phyloP scores from a whole-genome alignment of 2,329 filamentous ascomycete genomes.

The Rosellinia necatrix region DNA sequence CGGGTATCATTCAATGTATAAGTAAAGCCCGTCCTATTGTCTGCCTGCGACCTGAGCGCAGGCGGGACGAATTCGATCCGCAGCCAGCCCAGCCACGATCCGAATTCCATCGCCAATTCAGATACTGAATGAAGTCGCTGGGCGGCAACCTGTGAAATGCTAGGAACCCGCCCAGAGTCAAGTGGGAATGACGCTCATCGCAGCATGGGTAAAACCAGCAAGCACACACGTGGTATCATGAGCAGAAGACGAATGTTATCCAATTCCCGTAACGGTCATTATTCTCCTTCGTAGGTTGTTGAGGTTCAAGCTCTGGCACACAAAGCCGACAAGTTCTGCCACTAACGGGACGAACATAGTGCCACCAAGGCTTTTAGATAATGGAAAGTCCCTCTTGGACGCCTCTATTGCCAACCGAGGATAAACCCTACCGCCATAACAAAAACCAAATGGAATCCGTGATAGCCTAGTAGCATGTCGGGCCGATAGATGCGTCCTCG shows the following conservation, averaged over 20 bases:
- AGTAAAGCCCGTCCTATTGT: slow-evolving; percentile 6
- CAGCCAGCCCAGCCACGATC: no score
- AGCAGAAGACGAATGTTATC: slow-evolving; percentile 14
- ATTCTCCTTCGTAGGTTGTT: neutral
- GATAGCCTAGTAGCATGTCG: neutral
- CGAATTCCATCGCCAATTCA: neutral
- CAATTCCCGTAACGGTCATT: slow-evolving; percentile 15
- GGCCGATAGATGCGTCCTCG: neutral
- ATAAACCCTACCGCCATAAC: slow-evolving; percentile 9
- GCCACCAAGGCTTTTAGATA: slow-evolving; percentile 14
- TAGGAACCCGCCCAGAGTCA: neutral
- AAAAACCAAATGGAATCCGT: slow-evolving; percentile 7
- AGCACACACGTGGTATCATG: slow-evolving; percentile 20
- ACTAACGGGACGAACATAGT: neutral
- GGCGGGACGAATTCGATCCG: no score
- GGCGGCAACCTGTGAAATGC: neutral
- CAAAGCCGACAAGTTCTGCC: neutral
- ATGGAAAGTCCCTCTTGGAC: slow-evolving; percentile 20
- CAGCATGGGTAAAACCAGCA: slow-evolving; percentile 7
- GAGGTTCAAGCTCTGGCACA: slow-evolving; percentile 1
- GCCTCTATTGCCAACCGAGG: slow-evolving; percentile 26
- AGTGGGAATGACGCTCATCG: neutral
- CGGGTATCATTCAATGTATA: slow-evolving; percentile 3
- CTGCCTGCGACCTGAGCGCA: neutral
- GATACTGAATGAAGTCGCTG: neutral